Percentiles rank a stretch among this genome's conserved stretches.
These are phyloP conservation scores for Picocystis sp. DNA, from an alignment of 163 green algal species.

Conservation along the genomic window DNA sequence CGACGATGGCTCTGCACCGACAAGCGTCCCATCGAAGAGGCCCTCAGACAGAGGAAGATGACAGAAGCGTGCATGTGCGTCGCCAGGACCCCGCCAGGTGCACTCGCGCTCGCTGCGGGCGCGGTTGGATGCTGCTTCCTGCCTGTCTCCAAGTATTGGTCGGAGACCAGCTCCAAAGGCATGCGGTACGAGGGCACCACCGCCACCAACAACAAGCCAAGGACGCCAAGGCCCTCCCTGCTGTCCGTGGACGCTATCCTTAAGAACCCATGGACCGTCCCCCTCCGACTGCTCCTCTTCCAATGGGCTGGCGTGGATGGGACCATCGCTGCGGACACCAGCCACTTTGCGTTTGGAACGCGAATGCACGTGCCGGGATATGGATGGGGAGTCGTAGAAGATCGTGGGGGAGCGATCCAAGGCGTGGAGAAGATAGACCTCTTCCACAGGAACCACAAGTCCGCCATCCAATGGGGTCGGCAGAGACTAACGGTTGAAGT, in stretches of 20 bases:
- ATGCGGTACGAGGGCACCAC: constrained; percentile 15
- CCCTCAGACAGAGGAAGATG: too few species aligned
- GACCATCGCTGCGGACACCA: constrained; percentile 29
- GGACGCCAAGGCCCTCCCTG: not conserved
- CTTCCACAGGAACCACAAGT: constrained; percentile 15
- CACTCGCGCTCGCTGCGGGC: too few species aligned
- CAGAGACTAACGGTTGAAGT: not conserved
- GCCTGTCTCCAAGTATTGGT: constrained; percentile 19
- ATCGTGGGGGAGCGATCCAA: constrained; percentile 16
- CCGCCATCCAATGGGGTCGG: constrained; percentile 20
- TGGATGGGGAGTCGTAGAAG: constrained; percentile 27
- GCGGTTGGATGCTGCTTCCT: not conserved
- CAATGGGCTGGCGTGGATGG: constrained; percentile 15
- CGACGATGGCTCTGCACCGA: too few species aligned
- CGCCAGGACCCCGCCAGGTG: too few species aligned
- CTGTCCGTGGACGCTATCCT: constrained; percentile 1
- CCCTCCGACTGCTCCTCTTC: constrained; percentile 17
- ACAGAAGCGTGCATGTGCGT: too few species aligned
- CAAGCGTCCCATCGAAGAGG: too few species aligned
- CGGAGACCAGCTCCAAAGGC: constrained; percentile 15
- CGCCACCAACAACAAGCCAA: constrained; percentile 7
- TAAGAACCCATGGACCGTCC: constrained; percentile 10
- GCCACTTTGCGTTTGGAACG: constrained; percentile 23
- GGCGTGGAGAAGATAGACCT: constrained; percentile 19
- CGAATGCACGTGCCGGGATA: constrained; percentile 25